Percentiles rank a stretch among this genome's conserved stretches.
Conservation (phyloP, 768 basidiomycete genomes). For the Rhizopogon vinicolor region DNA sequence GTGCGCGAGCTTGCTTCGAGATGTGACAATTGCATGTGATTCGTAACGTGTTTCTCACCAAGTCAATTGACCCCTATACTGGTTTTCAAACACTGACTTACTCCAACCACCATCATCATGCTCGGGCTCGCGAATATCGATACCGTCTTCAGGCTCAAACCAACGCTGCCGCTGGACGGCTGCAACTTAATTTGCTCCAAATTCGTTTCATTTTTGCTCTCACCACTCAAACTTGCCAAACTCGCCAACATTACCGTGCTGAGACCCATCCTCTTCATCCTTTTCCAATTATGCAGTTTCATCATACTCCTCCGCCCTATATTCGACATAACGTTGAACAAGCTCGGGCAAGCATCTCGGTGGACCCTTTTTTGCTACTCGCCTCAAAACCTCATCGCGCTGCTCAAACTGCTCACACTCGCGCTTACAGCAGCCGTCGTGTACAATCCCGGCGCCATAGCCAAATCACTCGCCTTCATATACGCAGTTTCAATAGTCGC, state of each 20-base stretch:
- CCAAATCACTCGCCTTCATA: neutral
- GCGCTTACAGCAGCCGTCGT: constrained; percentile 9
- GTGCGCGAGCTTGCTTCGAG: no score
- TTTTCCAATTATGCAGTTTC: neutral
- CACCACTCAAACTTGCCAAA: neutral
- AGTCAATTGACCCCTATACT: neutral
- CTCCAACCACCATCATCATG: neutral
- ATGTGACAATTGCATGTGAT: neutral
- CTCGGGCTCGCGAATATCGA: neutral
- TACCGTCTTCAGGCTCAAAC: neutral
- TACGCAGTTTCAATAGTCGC: neutral
- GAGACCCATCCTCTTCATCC: neutral
- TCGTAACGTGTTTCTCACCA: no score
- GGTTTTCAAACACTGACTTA: neutral
- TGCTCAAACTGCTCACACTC: constrained; percentile 9
- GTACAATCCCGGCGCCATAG: constrained; percentile 9
- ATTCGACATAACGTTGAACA: neutral
- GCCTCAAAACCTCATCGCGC: neutral
- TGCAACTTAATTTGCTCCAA: neutral
- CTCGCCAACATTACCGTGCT: neutral
- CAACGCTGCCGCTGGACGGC: neutral
- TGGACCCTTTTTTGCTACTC: neutral
- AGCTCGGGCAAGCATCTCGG: neutral
- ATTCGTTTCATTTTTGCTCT: neutral
- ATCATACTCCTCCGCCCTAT: neutral